A percentile compares a stretch with the other conserved stretches of the same genome.
Evolutionary conservation across 1,139 yeast genomes (phyloP).

Genomic region (Yamadazyma epiphylla): DNA sequence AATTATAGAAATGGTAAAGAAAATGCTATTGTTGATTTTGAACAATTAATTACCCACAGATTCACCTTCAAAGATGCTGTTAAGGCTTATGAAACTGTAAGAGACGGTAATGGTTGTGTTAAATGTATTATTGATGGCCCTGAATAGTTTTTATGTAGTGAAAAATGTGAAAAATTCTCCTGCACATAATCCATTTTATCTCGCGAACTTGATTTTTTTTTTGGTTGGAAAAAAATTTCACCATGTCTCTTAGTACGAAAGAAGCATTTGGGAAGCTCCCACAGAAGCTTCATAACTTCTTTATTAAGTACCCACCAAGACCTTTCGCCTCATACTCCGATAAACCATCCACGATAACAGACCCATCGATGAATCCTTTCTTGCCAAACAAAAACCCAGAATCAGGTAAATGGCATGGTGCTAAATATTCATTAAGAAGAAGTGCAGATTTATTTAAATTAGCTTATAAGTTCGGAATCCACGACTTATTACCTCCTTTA

Average conservation of each 20-base stretch:
- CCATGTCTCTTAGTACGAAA: conserved; percentile 26
- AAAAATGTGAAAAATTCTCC: neutral
- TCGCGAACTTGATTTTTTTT: no score
- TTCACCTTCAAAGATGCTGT: conserved; percentile 71
- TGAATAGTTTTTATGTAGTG: conserved; percentile 8
- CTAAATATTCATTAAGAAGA: conserved; percentile 77
- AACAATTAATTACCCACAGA: conserved; percentile 71
- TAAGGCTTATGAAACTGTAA: conserved; percentile 73
- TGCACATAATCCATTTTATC: no score
- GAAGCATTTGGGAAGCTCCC: conserved; percentile 64
- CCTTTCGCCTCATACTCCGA: conserved; percentile 67
- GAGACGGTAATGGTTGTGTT: conserved; percentile 41
- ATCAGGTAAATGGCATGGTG: conserved; percentile 72
- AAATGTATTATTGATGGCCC: conserved; percentile 49
- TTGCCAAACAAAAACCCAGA: conserved; percentile 81
- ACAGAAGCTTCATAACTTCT: conserved; percentile 65
- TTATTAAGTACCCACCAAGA: conserved; percentile 80
- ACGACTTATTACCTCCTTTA: conserved; percentile 73
- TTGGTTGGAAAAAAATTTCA: conserved; percentile 4
- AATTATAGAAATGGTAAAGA: conserved; percentile 61
- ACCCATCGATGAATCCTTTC: conserved; percentile 81
- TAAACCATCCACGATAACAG: conserved; percentile 62
- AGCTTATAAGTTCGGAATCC: conserved; percentile 78
- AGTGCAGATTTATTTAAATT: conserved; percentile 82
- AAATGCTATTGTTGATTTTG: conserved; percentile 38